Base-by-base conservation (phyloP, 192 early-diverging fungal species). In the Phlyctochytrium arcticum region DNA sequence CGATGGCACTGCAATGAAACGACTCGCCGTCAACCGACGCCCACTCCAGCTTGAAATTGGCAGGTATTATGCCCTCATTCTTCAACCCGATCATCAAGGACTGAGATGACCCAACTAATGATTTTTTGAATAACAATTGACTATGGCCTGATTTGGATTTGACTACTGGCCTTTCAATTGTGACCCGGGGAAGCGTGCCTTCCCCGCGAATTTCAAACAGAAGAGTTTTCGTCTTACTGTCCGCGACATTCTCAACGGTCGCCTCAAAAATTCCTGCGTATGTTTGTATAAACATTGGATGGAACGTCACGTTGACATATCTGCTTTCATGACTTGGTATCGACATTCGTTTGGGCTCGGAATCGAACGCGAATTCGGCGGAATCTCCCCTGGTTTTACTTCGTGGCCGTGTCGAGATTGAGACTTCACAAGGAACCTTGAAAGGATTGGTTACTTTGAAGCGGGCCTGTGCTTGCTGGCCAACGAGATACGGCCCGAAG, bases 361-460 rank as follows among this genome's bases (percentile, higher is more conserved):
- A 70, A 39, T 86, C 83, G 68, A 86, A 86, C 3, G 82, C 76
- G 55, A 85, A 80, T 30, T 85, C 82, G 1, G 61, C 75, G 6
- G 68, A 64, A 44, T 86, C 84, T 8, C 57, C 59, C 48, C 83
- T 76, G 9, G 68, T 73, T 66, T 73, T 76, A 12, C 64, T 74
- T 42, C 77, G 34, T 2, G 85, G 83, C 35, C 74, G 74, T 12
- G 82, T 77, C 3, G 70, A 44, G 12, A 86, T 32, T 2, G 66
- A 27, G 3, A 86, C 75, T 30, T 86, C 85, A 62, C 83, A 83
- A 9, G 80, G 51, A 7, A 86, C 75, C 67, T 85, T 86, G 68
- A 54, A 82, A 9, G 85, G 85, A 73, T 86, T 86, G 47, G 81
- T 70, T 8, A 86, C 70, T 57, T 85, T 86, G 69, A 86, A 81